Evolutionary conservation across 257 asterid species (phyloP).

Genomic region (Solanum clarkiae): DNA sequence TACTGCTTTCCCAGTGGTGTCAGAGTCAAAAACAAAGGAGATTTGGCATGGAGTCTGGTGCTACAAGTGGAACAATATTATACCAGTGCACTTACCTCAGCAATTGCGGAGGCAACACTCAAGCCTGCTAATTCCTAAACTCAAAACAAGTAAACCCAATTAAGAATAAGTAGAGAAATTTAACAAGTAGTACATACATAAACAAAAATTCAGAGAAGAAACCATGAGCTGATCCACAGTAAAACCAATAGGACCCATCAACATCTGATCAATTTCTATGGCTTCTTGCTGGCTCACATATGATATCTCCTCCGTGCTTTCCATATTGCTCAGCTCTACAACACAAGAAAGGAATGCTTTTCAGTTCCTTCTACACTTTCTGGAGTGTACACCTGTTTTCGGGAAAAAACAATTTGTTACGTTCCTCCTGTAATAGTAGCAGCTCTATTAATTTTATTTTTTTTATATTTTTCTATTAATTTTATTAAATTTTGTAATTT

Average conservation of each 20-base stretch:
- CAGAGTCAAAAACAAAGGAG: background rate
- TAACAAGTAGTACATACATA: background rate
- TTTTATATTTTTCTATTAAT: no score
- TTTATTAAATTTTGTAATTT: no score
- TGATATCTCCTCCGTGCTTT: slow-evolving; percentile 28
- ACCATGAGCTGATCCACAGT: slow-evolving; percentile 76
- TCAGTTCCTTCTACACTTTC: background rate
- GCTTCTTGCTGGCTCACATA: slow-evolving; percentile 64
- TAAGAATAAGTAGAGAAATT: background rate
- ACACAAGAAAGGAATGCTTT: background rate
- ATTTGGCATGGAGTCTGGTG: background rate
- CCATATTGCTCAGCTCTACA: slow-evolving; percentile 3
- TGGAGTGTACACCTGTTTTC: background rate
- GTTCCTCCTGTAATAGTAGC: background rate
- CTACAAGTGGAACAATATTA: background rate
- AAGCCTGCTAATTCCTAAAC: slow-evolving; percentile 22
- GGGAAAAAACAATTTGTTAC: background rate
- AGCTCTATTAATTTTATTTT: no score
- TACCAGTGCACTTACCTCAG: slow-evolving; percentile 9
- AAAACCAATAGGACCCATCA: slow-evolving; percentile 71
- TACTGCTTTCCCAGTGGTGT: background rate
- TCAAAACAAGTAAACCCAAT: background rate
- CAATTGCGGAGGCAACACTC: slow-evolving; percentile 24
- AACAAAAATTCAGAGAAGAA: background rate
- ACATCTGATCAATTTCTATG: slow-evolving; percentile 52